Conservation (phyloP, 164 flowering plant species). For the Sedum album region DNA sequence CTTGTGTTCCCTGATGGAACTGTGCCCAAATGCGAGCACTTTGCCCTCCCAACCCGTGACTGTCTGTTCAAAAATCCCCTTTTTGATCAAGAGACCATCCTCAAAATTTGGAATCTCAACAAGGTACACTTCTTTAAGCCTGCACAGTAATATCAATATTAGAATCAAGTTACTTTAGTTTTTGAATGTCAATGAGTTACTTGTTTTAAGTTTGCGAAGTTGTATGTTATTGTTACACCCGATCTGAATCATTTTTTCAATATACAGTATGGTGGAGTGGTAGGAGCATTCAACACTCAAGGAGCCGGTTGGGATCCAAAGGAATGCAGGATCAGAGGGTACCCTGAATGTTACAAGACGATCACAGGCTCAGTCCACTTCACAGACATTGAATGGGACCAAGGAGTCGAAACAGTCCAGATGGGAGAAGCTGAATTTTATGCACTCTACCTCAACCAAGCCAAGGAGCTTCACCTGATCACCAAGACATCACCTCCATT, state of each 20-base stretch:
- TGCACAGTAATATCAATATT: background rate
- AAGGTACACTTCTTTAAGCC: background rate
- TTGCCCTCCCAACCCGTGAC: background rate
- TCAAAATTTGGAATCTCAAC: background rate
- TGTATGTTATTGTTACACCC: background rate
- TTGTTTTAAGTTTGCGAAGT: no score
- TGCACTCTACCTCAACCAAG: slow-evolving; percentile 50
- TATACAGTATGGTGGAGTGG: background rate
- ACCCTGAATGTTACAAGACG: slow-evolving; percentile 44
- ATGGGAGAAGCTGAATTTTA: slow-evolving; percentile 48
- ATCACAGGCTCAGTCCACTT: slow-evolving; percentile 42
- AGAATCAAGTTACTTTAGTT: no score
- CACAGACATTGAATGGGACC: slow-evolving; percentile 72
- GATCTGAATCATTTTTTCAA: slow-evolving; percentile 9
- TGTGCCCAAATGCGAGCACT: background rate
- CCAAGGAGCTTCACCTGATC: slow-evolving; percentile 26
- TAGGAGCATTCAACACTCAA: background rate
- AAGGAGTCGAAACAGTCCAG: slow-evolving; percentile 24
- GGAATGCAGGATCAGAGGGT: background rate
- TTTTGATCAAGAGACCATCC: background rate
- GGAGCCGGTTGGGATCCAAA: background rate
- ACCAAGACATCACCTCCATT: slow-evolving; percentile 31
- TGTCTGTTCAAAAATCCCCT: background rate
- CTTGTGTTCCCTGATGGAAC: background rate
- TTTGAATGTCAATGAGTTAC: no score